These are phyloP conservation scores for Leccinellum rugosiceps DNA, from an alignment of 768 basidiomycete genomes.

Conservation along the genomic window DNA sequence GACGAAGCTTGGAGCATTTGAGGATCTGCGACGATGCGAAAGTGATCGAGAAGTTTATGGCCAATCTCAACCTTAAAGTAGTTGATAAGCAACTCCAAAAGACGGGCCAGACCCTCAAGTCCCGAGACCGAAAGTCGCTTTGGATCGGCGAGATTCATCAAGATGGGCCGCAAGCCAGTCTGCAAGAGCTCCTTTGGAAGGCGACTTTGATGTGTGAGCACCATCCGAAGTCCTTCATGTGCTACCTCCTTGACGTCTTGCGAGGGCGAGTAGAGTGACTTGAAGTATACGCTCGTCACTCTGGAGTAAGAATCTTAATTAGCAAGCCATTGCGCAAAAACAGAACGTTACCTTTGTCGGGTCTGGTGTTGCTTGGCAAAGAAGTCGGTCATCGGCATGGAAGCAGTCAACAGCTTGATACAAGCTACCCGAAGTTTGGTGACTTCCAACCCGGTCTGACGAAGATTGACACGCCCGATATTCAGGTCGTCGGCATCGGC, in stretches of 20 bases:
- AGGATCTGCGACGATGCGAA: constrained; percentile 87
- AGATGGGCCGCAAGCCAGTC: constrained; percentile 90
- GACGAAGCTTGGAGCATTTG: constrained; percentile 79
- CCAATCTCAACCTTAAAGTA: constrained; percentile 99
- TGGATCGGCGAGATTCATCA: constrained; percentile 97
- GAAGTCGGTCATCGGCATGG: constrained; percentile 94
- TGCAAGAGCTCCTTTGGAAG: constrained; percentile 94
- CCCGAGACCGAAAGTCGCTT: constrained; percentile 91
- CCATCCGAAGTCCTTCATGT: constrained; percentile 87
- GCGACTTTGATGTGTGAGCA: constrained; percentile 84
- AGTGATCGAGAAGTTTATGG: constrained; percentile 94
- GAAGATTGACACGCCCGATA: constrained; percentile 68
- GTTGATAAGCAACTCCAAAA: constrained; percentile 92
- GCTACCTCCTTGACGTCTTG: constrained; percentile 93
- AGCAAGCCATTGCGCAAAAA: neutral
- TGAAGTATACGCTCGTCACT: constrained; percentile 95
- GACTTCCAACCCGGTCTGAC: constrained; percentile 78
- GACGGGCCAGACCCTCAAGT: constrained; percentile 87
- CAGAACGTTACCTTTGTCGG: constrained; percentile 65
- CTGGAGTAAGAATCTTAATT: constrained; percentile 38
- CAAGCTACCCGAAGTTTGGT: constrained; percentile 91
- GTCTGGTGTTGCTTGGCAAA: constrained; percentile 81
- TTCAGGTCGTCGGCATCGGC: constrained; percentile 94
- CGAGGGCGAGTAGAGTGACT: constrained; percentile 90
- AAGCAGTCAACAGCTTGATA: constrained; percentile 88